phyloP scores from a whole-genome alignment of 1,284 basidiomycete genomes.

The Sporisorium exsertum region DNA sequence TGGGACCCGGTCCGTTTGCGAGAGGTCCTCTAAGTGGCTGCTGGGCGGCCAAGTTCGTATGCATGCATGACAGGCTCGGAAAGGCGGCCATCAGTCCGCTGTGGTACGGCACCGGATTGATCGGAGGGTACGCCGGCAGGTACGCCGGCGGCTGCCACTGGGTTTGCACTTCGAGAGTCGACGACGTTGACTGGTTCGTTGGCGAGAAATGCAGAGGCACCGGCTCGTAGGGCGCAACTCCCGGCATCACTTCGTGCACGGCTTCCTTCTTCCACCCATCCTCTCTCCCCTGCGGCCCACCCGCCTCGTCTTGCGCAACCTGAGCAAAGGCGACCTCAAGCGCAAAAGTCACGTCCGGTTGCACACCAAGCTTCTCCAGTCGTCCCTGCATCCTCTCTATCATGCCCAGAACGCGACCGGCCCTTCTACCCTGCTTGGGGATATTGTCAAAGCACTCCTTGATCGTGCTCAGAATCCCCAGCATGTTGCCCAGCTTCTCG shows the following conservation, averaged over 20 bases:
- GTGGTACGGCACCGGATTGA: background rate
- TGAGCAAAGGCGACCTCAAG: conserved; percentile 9
- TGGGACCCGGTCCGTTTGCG: background rate
- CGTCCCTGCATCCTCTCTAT: background rate
- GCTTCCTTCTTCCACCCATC: background rate
- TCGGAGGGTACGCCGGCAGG: too few species aligned
- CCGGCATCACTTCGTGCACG: background rate
- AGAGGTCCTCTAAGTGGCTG: background rate
- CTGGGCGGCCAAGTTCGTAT: background rate
- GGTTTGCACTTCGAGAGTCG: background rate
- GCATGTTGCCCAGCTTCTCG: conserved; percentile 15
- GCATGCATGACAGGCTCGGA: background rate
- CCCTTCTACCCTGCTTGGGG: conserved; percentile 10
- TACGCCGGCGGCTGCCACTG: background rate
- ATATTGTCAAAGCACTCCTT: conserved; percentile 24
- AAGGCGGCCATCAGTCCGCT: background rate
- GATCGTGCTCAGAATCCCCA: conserved; percentile 22
- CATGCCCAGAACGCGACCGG: background rate
- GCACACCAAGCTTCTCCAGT: conserved; percentile 13
- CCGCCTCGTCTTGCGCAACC: background rate
- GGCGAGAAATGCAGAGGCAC: background rate
- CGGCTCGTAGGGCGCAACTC: background rate
- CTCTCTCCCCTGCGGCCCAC: background rate
- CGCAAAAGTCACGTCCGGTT: conserved; percentile 25
- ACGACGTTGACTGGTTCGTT: background rate